Conservation (phyloP, 2,329 filamentous ascomycete genomes). For the Phyllosticta citrichinensis region DNA sequence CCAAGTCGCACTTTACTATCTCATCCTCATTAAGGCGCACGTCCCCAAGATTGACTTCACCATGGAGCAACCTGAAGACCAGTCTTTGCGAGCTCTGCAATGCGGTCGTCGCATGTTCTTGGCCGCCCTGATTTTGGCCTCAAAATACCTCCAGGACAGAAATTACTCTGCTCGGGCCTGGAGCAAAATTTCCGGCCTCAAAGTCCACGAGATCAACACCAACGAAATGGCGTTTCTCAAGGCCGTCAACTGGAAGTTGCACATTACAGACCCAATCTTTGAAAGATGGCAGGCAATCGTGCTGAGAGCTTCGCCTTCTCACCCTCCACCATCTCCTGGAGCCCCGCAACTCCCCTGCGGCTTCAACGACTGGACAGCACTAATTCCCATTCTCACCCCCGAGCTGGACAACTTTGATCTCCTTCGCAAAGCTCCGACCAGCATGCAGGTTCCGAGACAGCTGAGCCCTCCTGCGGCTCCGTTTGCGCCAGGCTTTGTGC, state of each 20-base stretch:
- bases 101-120: conserved; percentile 97
- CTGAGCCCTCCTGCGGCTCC: conserved; percentile 17
- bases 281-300: conserved; percentile 92
- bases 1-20: conserved; percentile 91
- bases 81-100: conserved; percentile 70
- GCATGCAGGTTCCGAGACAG: conserved; percentile 11
- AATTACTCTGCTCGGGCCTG: conserved; percentile 96
- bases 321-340: conserved; percentile 32
- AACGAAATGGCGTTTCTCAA: conserved; percentile 89
- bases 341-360: conserved; percentile 17
- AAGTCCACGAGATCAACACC: conserved; percentile 86
- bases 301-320: conserved; percentile 40
- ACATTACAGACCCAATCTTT: conserved; percentile 82
- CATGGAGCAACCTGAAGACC: conserved; percentile 70
- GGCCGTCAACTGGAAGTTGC: conserved; percentile 87
- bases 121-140: conserved; percentile 85
- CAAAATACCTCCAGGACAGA: conserved; percentile 94
- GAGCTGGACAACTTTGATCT: conserved; percentile 42
- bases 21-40: conserved; percentile 86
- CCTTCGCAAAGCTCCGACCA: conserved; percentile 8
- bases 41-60: conserved; percentile 77
- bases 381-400: conserved; percentile 48
- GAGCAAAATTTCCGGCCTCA: conserved; percentile 98
- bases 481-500: conserved; percentile 17
- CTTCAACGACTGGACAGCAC: conserved; percentile 34